A percentile compares a stretch with the other conserved stretches of the same genome.
These are phyloP conservation scores for Scytalidium sp. DNA, from an alignment of 2,329 filamentous ascomycete genomes.

Conservation along the genomic window DNA sequence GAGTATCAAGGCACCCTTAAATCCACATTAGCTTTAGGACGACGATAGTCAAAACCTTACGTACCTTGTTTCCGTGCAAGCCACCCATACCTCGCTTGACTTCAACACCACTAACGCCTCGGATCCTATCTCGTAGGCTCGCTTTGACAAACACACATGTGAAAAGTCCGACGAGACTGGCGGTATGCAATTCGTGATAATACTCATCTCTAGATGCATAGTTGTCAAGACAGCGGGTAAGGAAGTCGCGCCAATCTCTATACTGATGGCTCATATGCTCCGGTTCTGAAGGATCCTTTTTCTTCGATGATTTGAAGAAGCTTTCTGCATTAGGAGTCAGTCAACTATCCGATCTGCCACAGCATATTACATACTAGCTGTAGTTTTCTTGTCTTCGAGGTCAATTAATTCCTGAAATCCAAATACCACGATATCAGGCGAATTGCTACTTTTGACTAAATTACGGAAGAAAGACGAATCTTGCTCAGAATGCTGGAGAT, in stretches of 20 bases:
- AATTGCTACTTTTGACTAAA: conserved; percentile 70
- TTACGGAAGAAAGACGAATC: conserved; percentile 80
- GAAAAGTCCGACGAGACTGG: conserved; percentile 89
- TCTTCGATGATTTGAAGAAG: conserved; percentile 88
- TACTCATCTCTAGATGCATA: conserved; percentile 72
- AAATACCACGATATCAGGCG: conserved; percentile 89
- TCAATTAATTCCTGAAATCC: conserved; percentile 99
- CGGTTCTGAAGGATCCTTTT: conserved; percentile 68
- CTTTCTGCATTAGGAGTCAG: conserved; percentile 55
- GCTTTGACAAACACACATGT: conserved; percentile 94
- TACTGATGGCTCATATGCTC: conserved; percentile 98
- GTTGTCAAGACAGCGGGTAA: conserved; percentile 79
- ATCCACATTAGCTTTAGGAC: conserved; percentile 10
- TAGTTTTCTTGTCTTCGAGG: conserved; percentile 94
- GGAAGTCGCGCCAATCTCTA: conserved; percentile 90
- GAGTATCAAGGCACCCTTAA: conserved; percentile 75
- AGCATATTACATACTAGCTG: conserved; percentile 62
- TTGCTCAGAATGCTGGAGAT: conserved; percentile 65
- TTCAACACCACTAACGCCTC: conserved; percentile 73
- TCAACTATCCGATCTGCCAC: background rate
- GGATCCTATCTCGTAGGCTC: conserved; percentile 71
- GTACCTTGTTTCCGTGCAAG: conserved; percentile 84
- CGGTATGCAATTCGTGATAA: conserved; percentile 84
- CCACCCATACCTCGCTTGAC: conserved; percentile 97
- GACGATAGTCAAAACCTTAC: background rate